A percentile compares a stretch with the other conserved stretches of the same genome.
These are phyloP conservation scores for Brasenia schreberi DNA, from an alignment of 164 flowering plant genomes.

Conservation along the genomic window DNA sequence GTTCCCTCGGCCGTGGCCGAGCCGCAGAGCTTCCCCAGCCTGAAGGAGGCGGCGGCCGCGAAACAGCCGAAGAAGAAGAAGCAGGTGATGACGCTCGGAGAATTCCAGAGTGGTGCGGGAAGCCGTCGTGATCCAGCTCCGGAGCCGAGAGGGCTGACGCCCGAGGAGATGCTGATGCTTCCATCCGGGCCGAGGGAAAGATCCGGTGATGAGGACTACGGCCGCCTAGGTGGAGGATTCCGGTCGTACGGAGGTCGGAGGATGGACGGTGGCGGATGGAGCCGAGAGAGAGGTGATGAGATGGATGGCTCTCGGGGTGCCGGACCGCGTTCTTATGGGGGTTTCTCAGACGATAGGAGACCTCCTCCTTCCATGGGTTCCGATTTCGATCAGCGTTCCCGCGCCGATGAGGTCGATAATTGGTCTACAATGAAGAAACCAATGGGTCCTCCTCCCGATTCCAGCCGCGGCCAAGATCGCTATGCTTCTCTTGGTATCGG, in stretches of 20 bases:
- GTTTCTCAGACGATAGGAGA: conserved; percentile 51
- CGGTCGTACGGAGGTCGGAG: conserved; percentile 22
- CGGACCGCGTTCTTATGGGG: conserved; percentile 33
- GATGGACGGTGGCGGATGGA: conserved; percentile 23
- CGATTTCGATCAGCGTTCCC: conserved; percentile 40
- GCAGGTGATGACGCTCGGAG: conserved; percentile 35
- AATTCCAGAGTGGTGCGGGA: conserved; percentile 30
- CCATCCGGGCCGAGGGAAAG: conserved; percentile 75
- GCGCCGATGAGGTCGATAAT: conserved; percentile 83
- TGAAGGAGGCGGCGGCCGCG: conserved; percentile 32
- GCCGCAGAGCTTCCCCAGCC: conserved; percentile 30
- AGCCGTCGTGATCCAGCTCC: not conserved
- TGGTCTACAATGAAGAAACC: conserved; percentile 52
- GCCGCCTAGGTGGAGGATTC: conserved; percentile 64
- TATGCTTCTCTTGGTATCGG: conserved; percentile 28
- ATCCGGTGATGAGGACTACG: conserved; percentile 41
- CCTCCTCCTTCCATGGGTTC: conserved; percentile 49
- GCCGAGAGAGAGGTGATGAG: not conserved
- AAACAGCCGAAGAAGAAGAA: conserved; percentile 39
- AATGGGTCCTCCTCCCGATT: conserved; percentile 17
- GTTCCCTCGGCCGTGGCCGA: conserved; percentile 10
- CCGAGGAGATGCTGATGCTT: conserved; percentile 47
- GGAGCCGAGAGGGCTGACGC: conserved; percentile 37
- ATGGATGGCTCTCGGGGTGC: conserved; percentile 2
- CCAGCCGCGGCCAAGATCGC: conserved; percentile 24